Base-by-base conservation (phyloP, 345 rosid genomes). In the Syzygium oleosum region DNA sequence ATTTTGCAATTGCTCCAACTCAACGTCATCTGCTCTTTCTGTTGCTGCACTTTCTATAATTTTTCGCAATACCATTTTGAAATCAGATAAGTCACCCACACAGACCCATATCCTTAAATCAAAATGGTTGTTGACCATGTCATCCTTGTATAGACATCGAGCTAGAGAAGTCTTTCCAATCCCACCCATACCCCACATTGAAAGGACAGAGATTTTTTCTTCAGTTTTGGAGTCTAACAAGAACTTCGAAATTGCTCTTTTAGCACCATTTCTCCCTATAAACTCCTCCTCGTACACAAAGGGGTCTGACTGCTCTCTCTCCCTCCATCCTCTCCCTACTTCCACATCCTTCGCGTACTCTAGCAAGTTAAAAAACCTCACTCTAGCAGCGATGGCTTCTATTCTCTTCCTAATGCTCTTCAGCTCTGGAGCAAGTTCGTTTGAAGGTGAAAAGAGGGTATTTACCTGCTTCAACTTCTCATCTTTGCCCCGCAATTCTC, bases 371-470 rank as follows among this genome's bases (percentile, higher is more conserved):
- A 23, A 56, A 56, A 9, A 3, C 63, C 14, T 9, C 63, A 12
- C 61, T 9, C 23, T 3, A 23, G n/a, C 63, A 56, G 63, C 63
- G 63, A 56, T 56, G 56, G 56, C 22, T 7, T 53, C 22, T 3
- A 53, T 17, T 53, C 56, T 17, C 56, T 3, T 6, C 56, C 22
- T 53, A 21, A 54, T 19, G 46, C 46, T 53, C 55, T 53, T 5
- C 55, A 2, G 55, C 2, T 21, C 22, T 7, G 1, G 22, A 56
- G 23, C 61, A 56, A 12, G 13, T 4, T 56, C 9, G 23, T 0
- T 0, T 0, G n/a, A 3, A 56, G 61, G n/a, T 27, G 61, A 3
- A 0, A 27, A 22, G 61, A 12, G 4, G 61, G 61, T 25, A 56
- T 9, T 23, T 56, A 23, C 59, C 61, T 56, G n/a, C 0, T 56